A percentile compares a stretch with the other conserved stretches of the same genome.
Evolutionary conservation across 225 moss, liverwort and hornwort genomes (phyloP).

Genomic region (Pleurozium schreberi): DNA sequence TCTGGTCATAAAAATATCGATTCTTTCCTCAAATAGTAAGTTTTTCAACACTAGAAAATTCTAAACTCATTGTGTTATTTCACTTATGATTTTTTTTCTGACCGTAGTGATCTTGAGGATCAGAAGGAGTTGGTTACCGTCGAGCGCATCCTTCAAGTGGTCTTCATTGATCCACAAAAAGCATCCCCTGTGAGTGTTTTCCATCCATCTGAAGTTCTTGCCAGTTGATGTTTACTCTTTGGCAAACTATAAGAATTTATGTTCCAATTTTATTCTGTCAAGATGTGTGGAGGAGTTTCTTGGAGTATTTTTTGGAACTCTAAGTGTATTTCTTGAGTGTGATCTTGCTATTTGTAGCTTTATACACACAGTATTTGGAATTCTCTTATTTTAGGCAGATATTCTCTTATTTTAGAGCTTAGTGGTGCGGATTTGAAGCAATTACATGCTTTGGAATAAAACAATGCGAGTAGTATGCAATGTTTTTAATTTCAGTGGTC

Average conservation of each 20-base stretch:
- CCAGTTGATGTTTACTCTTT: neutral
- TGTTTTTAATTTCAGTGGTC: neutral
- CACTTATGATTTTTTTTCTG: too few species aligned
- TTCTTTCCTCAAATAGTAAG: too few species aligned
- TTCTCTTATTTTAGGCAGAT: neutral
- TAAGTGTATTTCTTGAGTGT: neutral
- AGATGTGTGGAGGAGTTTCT: neutral
- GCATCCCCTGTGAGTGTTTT: conserved; percentile 65
- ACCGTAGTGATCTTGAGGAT: too few species aligned
- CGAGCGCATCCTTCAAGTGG: conserved; percentile 89
- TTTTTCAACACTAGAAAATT: too few species aligned
- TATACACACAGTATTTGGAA: neutral
- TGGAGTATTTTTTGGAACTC: neutral
- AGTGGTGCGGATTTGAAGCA: neutral
- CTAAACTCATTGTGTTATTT: too few species aligned
- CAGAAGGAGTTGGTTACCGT: conserved; percentile 87
- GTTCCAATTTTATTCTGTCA: neutral
- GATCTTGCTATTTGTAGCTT: neutral
- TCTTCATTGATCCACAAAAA: conserved; percentile 87
- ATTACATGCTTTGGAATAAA: neutral
- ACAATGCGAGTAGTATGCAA: neutral
- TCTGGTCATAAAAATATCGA: too few species aligned
- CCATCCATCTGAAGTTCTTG: neutral
- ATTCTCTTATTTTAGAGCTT: too few species aligned
- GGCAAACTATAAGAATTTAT: neutral